These are phyloP conservation scores for Nepenthes mirabilis DNA, from an alignment of 148 eudicot species.

Conservation along the genomic window DNA sequence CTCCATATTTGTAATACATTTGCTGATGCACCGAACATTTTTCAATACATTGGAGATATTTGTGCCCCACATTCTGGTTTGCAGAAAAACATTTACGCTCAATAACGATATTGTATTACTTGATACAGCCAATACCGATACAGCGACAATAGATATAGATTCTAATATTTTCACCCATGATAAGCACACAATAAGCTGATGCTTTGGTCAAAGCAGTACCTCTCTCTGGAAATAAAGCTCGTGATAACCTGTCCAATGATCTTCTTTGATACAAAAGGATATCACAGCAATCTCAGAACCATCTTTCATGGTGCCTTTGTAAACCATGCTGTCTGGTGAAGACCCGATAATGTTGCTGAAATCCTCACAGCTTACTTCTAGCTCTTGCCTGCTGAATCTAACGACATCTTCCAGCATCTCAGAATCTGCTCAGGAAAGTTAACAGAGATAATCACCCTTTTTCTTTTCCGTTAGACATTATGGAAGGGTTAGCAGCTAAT, in stretches of 20 bases:
- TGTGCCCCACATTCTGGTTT: too few species aligned
- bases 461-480: background rate
- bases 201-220: constrained; percentile 22
- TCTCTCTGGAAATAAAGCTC: constrained; percentile 88
- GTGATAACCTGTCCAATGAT: constrained; percentile 81
- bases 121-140: too few species aligned
- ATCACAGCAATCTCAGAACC: constrained; percentile 96
- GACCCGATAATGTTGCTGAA: constrained; percentile 95
- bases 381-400: constrained; percentile 69
- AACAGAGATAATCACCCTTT: background rate
- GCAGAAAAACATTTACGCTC: too few species aligned
- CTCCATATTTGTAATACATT: too few species aligned
- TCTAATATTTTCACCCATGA: background rate
- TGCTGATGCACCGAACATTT: too few species aligned
- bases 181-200: background rate
- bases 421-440: constrained; percentile 36
- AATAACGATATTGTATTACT: too few species aligned
- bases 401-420: constrained; percentile 59
- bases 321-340: constrained; percentile 71
- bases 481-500: background rate
- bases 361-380: constrained; percentile 97
- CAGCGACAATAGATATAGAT: too few species aligned
- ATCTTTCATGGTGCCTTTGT: constrained; percentile 80
- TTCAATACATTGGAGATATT: too few species aligned
- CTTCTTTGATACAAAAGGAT: constrained; percentile 86